Base-by-base conservation (phyloP, 345 rosid species). In the Cardamine resedifolia region DNA sequence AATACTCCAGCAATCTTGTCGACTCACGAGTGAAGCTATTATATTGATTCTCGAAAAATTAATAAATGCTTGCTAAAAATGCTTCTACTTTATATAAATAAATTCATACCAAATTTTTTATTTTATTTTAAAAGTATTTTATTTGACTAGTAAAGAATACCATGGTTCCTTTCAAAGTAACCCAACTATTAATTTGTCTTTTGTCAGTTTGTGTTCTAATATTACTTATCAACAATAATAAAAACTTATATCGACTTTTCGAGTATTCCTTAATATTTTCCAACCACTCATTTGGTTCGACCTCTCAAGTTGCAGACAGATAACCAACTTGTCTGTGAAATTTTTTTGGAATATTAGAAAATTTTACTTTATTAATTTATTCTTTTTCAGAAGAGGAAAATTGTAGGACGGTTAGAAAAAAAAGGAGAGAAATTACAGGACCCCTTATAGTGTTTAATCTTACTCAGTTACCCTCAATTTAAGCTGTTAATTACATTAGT, bases 221-320 rank as follows among this genome's bases (percentile, higher is more conserved):
- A 49, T 10, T 19, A 8, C 10, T 14, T 16, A 45, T 7, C 10
- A 45, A 45, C 1, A 16, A 16, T 45, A 45, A 18, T 45, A 2
- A 16, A 0, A 45, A 18, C 23, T 41, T 14, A 7, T 33, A 3
- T 14, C 44, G 44, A 39, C 6, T 39, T 20, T 10, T 48, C 26
- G 27, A 49, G 3, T 21, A 20, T 24, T 20, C n/a, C n/a, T n/a
- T n/a, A 20, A 49, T 27, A 55, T 55, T 28, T 41, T n/a, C 9
- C 26, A 24, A 10, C 55, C 76, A 72, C 62, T 39, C 70, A 19
- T 62, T 20, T 15, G 34, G 43, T 20, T 39, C 62, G 61, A 71
- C 52, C 5, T 28, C 44, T 34, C 76, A 72, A 72, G 63, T 72
- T 62, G 68, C 11, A 27, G 31, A 71, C 26, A 48, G 2, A 47